Evolutionary conservation across 495 filamentous ascomycete species (phyloP), one percentile per base, ranked within the genome.

Genomic region (Aspergillus ellipticus): DNA sequence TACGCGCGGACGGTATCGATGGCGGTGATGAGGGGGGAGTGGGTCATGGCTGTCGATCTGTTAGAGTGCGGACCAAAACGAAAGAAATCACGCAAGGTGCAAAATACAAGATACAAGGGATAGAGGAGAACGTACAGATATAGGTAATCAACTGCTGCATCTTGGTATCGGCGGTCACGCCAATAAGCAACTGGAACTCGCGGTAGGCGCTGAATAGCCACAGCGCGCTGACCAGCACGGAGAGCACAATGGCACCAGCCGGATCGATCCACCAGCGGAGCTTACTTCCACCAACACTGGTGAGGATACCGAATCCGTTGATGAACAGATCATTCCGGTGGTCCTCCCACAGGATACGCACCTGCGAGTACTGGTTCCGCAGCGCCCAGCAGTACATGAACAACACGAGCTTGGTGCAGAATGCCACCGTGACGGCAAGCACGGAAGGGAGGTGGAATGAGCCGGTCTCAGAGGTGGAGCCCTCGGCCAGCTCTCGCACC

Each of bases 1-100:
- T 96, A 98, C 0, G 90, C 89, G 39, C 94, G 83, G 29, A 97
- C 94, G 15, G 94, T 98, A 68, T 98, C 94, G 65, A 98, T 94
- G 59, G 87, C 87, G 15, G 72, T 78, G 67, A 98, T 90, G 24
- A 77, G 57, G 7, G 87, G 84, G 28, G 88, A 91, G 75, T 97
- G 95, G 17, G 95, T 98, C 75, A 98, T 85, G 35, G 85, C 81
- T 84, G 58, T 49, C 39, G n/a, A 51, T 7, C 39, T 6, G 2
- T 60, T 29, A 62, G 54, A 24, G 33, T 22, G n/a, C n/a, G n/a
- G n/a, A n/a, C n/a, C n/a, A n/a, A n/a, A n/a, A n/a, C n/a, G n/a
- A n/a, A n/a, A n/a, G n/a, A n/a, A n/a, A n/a, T n/a, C n/a, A n/a
- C n/a, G n/a, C n/a, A n/a, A n/a, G n/a, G n/a, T n/a, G n/a, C n/a